phyloP scores from a whole-genome alignment of 2,329 filamentous ascomycete genomes.

The Fusarium sublunatum region DNA sequence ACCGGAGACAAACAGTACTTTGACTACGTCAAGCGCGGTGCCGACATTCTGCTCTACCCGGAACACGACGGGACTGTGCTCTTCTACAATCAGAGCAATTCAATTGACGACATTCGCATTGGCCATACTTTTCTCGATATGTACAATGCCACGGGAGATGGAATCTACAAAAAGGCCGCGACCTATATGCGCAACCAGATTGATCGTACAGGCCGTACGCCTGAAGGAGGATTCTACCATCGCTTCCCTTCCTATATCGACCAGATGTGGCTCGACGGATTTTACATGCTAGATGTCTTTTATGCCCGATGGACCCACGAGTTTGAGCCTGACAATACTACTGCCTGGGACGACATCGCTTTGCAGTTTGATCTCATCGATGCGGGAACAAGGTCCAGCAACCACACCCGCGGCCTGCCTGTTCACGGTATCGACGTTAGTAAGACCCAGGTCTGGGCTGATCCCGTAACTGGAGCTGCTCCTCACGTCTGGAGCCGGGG shows the following conservation, averaged over 20 bases:
- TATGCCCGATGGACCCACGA: conserved; percentile 37
- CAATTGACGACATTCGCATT: conserved; percentile 35
- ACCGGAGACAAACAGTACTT: conserved; percentile 39
- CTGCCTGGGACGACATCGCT: conserved; percentile 37
- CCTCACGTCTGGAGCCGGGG: conserved; percentile 38
- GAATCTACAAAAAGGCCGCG: conserved; percentile 34
- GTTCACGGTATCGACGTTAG: conserved; percentile 32
- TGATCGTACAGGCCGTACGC: conserved; percentile 30
- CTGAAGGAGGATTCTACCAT: conserved; percentile 35
- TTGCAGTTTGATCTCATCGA: conserved; percentile 33
- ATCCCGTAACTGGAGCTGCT: conserved; percentile 31
- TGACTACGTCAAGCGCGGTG: conserved; percentile 42
- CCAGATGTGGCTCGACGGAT: conserved; percentile 39
- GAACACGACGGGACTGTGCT: conserved; percentile 37
- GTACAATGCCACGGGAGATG: conserved; percentile 24
- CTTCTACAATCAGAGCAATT: conserved; percentile 34
- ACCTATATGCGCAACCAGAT: conserved; percentile 25
- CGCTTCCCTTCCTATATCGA: conserved; percentile 43
- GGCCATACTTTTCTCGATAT: conserved; percentile 34
- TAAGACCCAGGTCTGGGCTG: conserved; percentile 36
- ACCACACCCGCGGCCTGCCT: conserved; percentile 25
- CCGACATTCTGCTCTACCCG: conserved; percentile 41
- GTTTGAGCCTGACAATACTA: conserved; percentile 34
- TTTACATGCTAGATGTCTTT: conserved; percentile 38
- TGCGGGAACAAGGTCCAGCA: conserved; percentile 7